These are phyloP conservation scores for Cucurbita pepo DNA, from an alignment of 306 rosid species.

Conservation along the genomic window DNA sequence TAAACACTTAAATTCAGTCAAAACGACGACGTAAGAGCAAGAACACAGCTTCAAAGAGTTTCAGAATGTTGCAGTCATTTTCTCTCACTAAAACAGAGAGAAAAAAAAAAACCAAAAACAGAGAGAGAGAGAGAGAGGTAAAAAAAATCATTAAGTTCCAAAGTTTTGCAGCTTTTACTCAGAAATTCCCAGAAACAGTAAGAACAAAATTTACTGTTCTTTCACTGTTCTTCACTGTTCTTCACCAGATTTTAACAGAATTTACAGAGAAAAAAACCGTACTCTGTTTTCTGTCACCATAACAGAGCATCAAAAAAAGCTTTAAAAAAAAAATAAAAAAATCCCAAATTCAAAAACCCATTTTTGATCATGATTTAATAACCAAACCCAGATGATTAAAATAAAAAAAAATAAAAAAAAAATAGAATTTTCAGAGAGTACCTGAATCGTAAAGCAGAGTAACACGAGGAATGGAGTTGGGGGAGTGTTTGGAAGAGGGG, in stretches of 20 bases:
- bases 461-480: slow-evolving; percentile 78
- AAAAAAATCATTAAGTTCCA: neutral
- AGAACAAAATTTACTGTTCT: neutral
- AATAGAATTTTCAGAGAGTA: neutral
- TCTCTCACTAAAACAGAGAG: neutral
- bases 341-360: too few relatives aligned
- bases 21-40: too few relatives aligned
- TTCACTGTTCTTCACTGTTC: too few relatives aligned
- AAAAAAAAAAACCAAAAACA: neutral
- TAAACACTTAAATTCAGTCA: too few relatives aligned
- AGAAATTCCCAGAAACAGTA: neutral
- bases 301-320: neutral
- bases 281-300: neutral
- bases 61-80: neutral
- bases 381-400: neutral
- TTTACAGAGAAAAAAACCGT: neutral
- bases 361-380: neutral
- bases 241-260: neutral
- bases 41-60: neutral
- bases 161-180: neutral
- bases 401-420: neutral
- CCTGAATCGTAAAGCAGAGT: slow-evolving; percentile 92
- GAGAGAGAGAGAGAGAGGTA: neutral
- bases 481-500: slow-evolving; percentile 46
- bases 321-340: neutral